These are phyloP conservation scores for Oxytropis ochrocephala DNA, from an alignment of 306 rosid genomes.

Conservation along the genomic window DNA sequence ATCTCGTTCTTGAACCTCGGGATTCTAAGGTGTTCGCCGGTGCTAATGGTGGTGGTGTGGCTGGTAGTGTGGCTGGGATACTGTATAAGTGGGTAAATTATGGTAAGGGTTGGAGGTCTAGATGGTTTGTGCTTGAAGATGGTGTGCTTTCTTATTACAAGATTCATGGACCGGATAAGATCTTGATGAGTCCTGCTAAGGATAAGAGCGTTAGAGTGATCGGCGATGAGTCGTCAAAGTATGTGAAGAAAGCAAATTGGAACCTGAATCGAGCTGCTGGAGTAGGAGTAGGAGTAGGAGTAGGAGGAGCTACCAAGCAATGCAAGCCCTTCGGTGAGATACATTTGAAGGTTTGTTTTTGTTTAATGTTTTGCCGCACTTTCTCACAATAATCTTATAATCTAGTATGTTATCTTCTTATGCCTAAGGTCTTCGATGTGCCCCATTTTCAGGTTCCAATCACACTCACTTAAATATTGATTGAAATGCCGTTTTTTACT, in stretches of 20 bases:
- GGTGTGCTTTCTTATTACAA: constrained; percentile 96
- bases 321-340: constrained; percentile 96
- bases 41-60: constrained; percentile 34
- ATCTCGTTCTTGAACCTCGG: constrained; percentile 29
- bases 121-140: constrained; percentile 95
- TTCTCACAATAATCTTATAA: background rate
- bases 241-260: constrained; percentile 73
- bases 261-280: constrained; percentile 32
- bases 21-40: constrained; percentile 55
- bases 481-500: background rate
- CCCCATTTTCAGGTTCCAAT: background rate
- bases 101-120: constrained; percentile 93
- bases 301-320: constrained; percentile 27
- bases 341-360: constrained; percentile 82
- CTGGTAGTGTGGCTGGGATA: constrained; percentile 78
- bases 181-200: constrained; percentile 69
- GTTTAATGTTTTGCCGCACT: background rate
- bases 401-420: background rate
- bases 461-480: background rate
- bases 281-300: background rate
- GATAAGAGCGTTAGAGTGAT: constrained; percentile 75
- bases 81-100: constrained; percentile 97
- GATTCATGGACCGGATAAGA: constrained; percentile 98
- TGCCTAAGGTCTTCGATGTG: background rate
- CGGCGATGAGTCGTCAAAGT: constrained; percentile 80